Base-by-base conservation (phyloP, 176 grass and related monocot genomes). In the Phragmites australis region DNA sequence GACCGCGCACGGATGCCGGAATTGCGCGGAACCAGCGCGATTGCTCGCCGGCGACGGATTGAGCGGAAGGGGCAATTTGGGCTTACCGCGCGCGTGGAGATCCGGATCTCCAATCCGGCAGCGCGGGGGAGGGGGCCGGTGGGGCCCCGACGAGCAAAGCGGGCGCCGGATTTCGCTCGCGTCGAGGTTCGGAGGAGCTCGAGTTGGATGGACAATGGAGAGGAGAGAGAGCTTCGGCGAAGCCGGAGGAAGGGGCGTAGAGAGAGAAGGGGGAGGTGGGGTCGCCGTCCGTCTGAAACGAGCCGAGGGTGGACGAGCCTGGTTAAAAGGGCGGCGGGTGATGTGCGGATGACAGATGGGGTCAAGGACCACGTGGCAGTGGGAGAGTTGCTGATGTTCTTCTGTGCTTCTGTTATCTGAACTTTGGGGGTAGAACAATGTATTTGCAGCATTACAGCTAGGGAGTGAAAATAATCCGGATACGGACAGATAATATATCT, bases 221-320 rank as follows among this genome's bases (percentile, higher is more conserved):
- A 44, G 31, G 32, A 57, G 75, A 61, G 58, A 79, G 55, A 39
- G 85, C 26, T 68, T 87, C 85, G 84, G 61, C 46, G 85, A 81
- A 81, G 79, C 39, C 79, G 79, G 79, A 87, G 85, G 83, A 77
- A 29, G 67, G 45, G 50, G 68, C 26, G 68, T 50, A 71, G 26
- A 71, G 68, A 71, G 68, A 80, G 84, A 37, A 65, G 47, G 47
- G 45, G 57, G 34, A 31, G 72, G 51, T 82, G 70, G 85, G 78
- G 84, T 81, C 85, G 61, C 78, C 78, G 76, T 86, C 76, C 59
- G 70, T 87, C 85, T 76, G 64, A 70, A 70, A 82, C 62, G 11
- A 32, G 65, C 49, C 48, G 32, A 87, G 60, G 42, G 52, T 11
- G 26, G 9, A 69, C 30, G 14, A 59, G 70, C 37, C 68, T n/a